Evolutionary conservation across 305 asterid species (phyloP).

Genomic region (Ajuga reptans): DNA sequence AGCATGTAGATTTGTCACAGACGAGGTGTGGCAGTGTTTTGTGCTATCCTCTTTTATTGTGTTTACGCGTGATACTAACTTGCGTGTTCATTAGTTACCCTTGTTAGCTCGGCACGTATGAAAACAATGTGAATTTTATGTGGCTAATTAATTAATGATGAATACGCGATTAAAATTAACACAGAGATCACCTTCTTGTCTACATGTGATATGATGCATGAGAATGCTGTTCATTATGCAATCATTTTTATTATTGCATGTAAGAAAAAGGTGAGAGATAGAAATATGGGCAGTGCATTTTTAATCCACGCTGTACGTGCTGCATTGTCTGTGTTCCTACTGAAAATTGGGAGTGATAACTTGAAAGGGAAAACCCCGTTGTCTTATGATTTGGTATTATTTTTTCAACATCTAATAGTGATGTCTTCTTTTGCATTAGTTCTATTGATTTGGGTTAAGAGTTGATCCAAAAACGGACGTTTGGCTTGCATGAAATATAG

Average conservation of each 20-base stretch:
- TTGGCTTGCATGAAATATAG: constrained; percentile 33
- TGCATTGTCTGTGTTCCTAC: no score
- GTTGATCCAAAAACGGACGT: neutral
- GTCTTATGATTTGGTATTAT: no score
- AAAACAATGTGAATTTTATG: neutral
- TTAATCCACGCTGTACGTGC: no score
- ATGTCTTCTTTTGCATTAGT: no score
- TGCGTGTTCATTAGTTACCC: no score
- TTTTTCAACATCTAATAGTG: no score
- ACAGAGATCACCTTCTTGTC: neutral
- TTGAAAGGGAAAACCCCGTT: no score
- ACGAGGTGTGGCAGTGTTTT: neutral
- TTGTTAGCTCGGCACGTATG: neutral
- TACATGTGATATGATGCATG: no score
- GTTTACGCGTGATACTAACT: no score
- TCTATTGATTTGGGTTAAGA: neutral
- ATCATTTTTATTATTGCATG: constrained; percentile 34
- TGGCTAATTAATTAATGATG: neutral
- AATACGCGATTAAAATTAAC: neutral
- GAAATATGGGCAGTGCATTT: neutral
- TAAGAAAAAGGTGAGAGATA: neutral
- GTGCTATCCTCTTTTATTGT: no score
- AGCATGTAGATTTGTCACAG: neutral
- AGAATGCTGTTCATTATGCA: neutral
- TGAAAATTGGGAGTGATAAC: no score